Evolutionary conservation across 441 rosid species (phyloP), one percentile per base, ranked within the genome.

Genomic region (Omphalea diandra): DNA sequence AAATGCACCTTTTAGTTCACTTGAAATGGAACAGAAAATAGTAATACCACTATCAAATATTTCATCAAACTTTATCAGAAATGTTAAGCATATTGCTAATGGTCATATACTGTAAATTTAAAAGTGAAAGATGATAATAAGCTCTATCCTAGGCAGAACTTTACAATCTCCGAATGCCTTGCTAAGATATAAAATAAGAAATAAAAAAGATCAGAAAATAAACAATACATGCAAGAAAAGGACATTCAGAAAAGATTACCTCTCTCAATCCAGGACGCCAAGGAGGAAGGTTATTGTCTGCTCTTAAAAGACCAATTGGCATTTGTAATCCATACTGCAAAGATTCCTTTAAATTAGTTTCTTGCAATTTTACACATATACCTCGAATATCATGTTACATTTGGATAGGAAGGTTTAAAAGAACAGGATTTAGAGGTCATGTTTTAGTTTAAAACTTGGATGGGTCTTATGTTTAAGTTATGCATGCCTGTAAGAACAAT

Each of bases 201-300:
- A 31, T 22, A 52, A 18, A 65, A 18, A 11, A 70, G 32, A 0
- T 53, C 18, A 26, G 2, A 50, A 31, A 53, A 69, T 4, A 58
- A 15, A n/a, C 32, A 61, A 38, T 5, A 11, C 5, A 41, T 36
- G 33, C 44, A 71, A 61, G 5, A 41, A 63, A 49, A n/a, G 63
- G 65, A 61, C 38, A 24, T 43, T 44, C 40, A 12, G 35, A 36
- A 56, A 54, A 61, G 26, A 60, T 77, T 87, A 92, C 99, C 95
- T 95, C 99, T 80, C 83, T 86, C 43, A 95, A 68, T 60, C 90
- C 91, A 36, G 89, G 80, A 73, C 97, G 99, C 99, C 98, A 95
- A 63, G 98, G 97, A 80, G 99, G 98, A 82, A 90, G 84, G 75
- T 92, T 95, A 72, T 95, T 94, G 81, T 94, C 99, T 27, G 94